Evolutionary conservation across 2,329 filamentous ascomycete genomes (phyloP), one percentile per base, ranked within the genome.

Genomic region (Chaetomium olivaceum): DNA sequence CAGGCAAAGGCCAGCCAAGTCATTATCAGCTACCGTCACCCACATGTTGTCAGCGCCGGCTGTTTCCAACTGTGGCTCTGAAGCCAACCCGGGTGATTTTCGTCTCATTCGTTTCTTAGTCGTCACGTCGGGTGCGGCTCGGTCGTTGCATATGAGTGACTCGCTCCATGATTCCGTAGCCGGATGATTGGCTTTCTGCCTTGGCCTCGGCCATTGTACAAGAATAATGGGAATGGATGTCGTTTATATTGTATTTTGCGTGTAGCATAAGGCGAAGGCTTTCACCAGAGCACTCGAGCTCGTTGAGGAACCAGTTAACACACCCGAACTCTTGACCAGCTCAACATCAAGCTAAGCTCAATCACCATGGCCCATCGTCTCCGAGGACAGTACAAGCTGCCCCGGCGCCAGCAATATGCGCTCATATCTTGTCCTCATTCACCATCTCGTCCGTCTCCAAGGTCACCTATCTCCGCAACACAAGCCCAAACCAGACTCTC

Each of bases 281-380:
- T 21, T 46, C 33, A 52, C 51, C n/a, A 8, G n/a, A n/a, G 9
- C 11, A 11, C 33, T 25, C 8, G n/a, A 46, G 9, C n/a, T 27
- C 31, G 9, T 56, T 19, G n/a, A 23, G 19, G 16, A 8, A 39
- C 3, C 31, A 54, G 19, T 25, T 6, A 23, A 12, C 19, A 31
- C 5, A 7, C 7, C 3, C 19, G 11, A 21, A 16, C 31, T 4
- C 23, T n/a, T 3, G 1, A 12, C 19, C 39, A 1, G 31, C 19
- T 29, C 48, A 14, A n/a, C 3, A 27, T 19, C 51, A 12, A 12
- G 27, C 27, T n/a, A n/a, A n/a, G 9, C 25, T 8, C 2, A 25
- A 56, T n/a, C 19, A 56, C n/a, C 56, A 66, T 66, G 64, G 55
- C 61, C 11, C 46, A 52, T 12, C 61, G 61, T 51, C 50, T 66